Base-by-base conservation (phyloP, 805 yeast species). In the Saturnispora saitoi region DNA sequence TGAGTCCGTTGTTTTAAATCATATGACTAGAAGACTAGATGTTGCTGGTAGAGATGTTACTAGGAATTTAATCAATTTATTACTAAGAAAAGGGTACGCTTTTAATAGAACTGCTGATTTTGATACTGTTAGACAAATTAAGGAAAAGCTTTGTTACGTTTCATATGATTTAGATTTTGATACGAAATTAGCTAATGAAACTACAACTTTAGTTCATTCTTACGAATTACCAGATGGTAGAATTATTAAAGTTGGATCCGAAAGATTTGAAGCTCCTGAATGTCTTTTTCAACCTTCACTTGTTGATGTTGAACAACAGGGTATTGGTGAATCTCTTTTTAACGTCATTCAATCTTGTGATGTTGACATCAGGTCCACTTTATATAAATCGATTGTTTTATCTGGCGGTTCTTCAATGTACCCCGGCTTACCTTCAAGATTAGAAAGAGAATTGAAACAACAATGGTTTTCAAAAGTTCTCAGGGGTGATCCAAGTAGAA, bases 381-480 rank as follows among this genome's bases (percentile, higher is more conserved):
- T 93, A 51, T 93, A 78, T 70, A 86, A 84, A 62, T 95, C 96
- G 2, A 86, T 93, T 64, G 98, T 93, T 28, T 76, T 93, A 41
- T 86, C 96, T 5, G 99, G 99, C 64, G 99, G 99, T 50, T 90
- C 98, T 1, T 85, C 95, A 45, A 93, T 93, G 99, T 93, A 93
- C 64, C 98, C 99, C 1, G 99, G 99, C 29, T 77, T 93, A 57
- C 99, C 99, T 17, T 85, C 96, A 11, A 77, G 99, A 61, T 72
- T 93, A 57, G 98, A 93, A 67, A 91, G 87, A 66, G 99, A 93
- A 67, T 76, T 93, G 67, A 93, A 93, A 70, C 99, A 93, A 67
- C 80, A 87, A 58, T 93, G 98, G 98, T 81, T 86, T 56, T 82
- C 95, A 2, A 79, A 81, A 61, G 96, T 93, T 17, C 77, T 93